These are phyloP conservation scores for Xylaria sp. DNA, from an alignment of 495 filamentous ascomycete genomes.

Conservation along the genomic window DNA sequence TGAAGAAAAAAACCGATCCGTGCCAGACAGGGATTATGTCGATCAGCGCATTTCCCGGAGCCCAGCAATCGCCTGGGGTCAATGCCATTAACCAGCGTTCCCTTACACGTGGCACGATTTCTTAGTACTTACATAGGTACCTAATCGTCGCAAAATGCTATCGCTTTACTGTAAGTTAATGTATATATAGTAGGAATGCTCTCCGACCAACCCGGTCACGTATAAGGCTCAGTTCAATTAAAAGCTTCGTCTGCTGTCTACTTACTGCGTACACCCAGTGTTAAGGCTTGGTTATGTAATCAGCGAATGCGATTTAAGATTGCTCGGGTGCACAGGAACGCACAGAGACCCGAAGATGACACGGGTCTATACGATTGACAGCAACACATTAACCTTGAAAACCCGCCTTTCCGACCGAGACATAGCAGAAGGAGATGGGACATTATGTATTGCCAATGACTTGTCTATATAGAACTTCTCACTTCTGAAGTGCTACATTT, in stretches of 20 bases:
- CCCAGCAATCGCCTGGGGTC: slow-evolving; percentile 19
- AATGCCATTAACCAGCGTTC: background rate
- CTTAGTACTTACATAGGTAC: too few relatives aligned
- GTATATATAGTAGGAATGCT: background rate
- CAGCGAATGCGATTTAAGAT: slow-evolving; percentile 6
- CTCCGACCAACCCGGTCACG: background rate
- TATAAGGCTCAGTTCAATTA: background rate
- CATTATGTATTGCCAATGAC: background rate
- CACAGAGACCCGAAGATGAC: background rate
- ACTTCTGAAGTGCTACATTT: background rate
- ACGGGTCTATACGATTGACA: background rate
- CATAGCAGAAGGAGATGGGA: background rate
- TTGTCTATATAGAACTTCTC: background rate
- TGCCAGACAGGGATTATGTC: slow-evolving; percentile 37
- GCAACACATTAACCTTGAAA: background rate
- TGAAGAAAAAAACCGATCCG: slow-evolving; percentile 13
- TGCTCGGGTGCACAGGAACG: slow-evolving; percentile 18
- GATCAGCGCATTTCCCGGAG: slow-evolving; percentile 46
- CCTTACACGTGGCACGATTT: slow-evolving; percentile 13
- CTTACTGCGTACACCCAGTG: background rate
- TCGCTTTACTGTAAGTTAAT: background rate
- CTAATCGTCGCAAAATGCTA: background rate
- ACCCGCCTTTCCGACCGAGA: background rate
- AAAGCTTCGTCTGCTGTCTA: background rate
- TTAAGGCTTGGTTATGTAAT: background rate